Evolutionary conservation across 257 asterid species (phyloP).

Genomic region (Primulina tabacum): DNA sequence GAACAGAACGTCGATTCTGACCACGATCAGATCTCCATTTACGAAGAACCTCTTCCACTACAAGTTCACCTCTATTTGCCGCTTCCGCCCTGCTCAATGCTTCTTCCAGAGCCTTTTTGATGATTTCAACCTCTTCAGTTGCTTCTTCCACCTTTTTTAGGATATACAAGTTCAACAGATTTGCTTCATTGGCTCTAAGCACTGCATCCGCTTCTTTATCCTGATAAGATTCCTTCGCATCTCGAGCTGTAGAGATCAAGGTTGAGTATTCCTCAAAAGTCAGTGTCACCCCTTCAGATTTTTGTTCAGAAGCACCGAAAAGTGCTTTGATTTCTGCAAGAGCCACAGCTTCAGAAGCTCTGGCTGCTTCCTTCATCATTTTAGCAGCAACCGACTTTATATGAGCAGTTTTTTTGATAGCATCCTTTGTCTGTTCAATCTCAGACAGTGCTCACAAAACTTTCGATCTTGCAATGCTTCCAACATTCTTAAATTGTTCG

Average conservation of each 20-base stretch:
- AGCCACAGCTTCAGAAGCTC: constrained; percentile 79
- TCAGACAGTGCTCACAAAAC: constrained; percentile 59
- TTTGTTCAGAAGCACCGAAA: constrained; percentile 27
- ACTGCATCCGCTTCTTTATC: constrained; percentile 43
- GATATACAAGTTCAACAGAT: constrained; percentile 49
- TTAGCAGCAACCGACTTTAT: constrained; percentile 70
- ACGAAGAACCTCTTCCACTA: constrained; percentile 79
- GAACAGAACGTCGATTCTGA: constrained; percentile 55
- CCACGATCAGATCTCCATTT: constrained; percentile 89
- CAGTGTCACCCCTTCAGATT: constrained; percentile 51
- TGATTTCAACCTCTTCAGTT: constrained; percentile 63
- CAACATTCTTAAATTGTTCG: constrained; percentile 58
- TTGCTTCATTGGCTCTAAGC: constrained; percentile 60
- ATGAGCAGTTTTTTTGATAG: constrained; percentile 68
- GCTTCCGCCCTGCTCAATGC: constrained; percentile 70
- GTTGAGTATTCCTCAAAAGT: constrained; percentile 64
- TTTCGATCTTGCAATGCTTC: constrained; percentile 61
- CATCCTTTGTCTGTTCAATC: constrained; percentile 59
- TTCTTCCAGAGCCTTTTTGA: constrained; percentile 74
- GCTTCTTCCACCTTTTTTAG: constrained; percentile 81
- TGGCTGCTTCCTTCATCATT: constrained; percentile 88
- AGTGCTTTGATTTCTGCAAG: constrained; percentile 76
- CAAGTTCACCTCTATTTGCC: constrained; percentile 70
- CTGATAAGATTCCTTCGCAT: constrained; percentile 55
- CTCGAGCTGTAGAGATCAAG: constrained; percentile 56